phyloP scores from a whole-genome alignment of 2,329 filamentous ascomycete genomes.

The Geosmithia morbida region DNA sequence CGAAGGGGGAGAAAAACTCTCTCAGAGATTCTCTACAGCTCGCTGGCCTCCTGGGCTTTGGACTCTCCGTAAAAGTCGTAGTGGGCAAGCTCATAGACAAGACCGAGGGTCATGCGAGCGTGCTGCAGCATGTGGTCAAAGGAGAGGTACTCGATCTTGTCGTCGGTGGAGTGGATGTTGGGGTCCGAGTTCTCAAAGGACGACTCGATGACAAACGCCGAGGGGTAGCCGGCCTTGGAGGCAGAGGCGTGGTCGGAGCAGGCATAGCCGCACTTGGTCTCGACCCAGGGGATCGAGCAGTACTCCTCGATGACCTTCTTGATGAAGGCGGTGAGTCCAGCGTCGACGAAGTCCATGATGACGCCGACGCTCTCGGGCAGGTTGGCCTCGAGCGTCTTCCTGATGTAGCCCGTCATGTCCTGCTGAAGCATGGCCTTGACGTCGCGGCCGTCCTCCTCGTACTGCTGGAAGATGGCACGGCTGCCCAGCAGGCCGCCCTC shows the following conservation, averaged over 20 bases:
- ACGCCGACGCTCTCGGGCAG: slow-evolving; percentile 78
- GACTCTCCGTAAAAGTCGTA: slow-evolving; percentile 44
- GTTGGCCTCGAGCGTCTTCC: slow-evolving; percentile 70
- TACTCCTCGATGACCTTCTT: slow-evolving; percentile 63
- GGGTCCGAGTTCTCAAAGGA: slow-evolving; percentile 52
- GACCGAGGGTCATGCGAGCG: slow-evolving; percentile 66
- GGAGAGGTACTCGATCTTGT: slow-evolving; percentile 56
- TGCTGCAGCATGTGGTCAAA: slow-evolving; percentile 92
- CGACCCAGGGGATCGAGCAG: slow-evolving; percentile 60
- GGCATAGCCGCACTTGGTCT: slow-evolving; percentile 82
- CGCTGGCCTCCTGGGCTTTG: slow-evolving; percentile 13
- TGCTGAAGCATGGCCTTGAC: slow-evolving; percentile 97
- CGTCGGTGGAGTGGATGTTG: slow-evolving; percentile 57
- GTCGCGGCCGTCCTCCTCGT: slow-evolving; percentile 57
- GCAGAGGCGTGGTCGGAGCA: slow-evolving; percentile 65
- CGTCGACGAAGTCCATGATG: slow-evolving; percentile 82
- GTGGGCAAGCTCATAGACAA: slow-evolving; percentile 75
- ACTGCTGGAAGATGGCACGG: slow-evolving; percentile 76
- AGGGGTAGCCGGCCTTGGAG: slow-evolving; percentile 59
- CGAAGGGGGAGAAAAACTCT: background rate
- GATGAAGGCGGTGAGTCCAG: slow-evolving; percentile 73
- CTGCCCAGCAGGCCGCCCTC: slow-evolving; percentile 78
- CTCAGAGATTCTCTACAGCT: slow-evolving; percentile 15
- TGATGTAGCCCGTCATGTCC: slow-evolving; percentile 89
- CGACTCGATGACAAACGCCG: slow-evolving; percentile 64